Evolutionary conservation across 345 rosid species (phyloP).

Genomic region (Melastoma malabathricum): DNA sequence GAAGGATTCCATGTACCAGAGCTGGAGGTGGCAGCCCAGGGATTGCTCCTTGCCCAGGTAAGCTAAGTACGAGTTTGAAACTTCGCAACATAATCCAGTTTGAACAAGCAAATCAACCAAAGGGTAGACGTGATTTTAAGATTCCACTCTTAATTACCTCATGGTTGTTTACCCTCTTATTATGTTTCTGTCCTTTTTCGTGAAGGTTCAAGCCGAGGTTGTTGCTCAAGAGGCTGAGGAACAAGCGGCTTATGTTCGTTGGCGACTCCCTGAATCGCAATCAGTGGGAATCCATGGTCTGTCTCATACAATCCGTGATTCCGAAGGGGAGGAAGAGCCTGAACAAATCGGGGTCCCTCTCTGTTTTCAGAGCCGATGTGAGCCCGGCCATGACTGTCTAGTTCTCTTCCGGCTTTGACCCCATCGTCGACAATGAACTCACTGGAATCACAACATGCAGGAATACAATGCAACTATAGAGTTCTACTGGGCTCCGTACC

Average conservation of each 20-base stretch:
- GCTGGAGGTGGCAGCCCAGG: constrained; percentile 94
- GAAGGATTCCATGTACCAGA: constrained; percentile 66
- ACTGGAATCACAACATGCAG: constrained; percentile 15
- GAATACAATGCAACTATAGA: constrained; percentile 88
- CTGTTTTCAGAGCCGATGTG: constrained; percentile 69
- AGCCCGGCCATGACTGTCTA: background rate
- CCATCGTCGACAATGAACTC: background rate
- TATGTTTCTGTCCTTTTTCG: no score
- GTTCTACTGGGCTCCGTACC: constrained; percentile 93
- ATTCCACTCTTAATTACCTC: no score
- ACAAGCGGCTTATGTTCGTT: constrained; percentile 91
- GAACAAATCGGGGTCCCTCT: constrained; percentile 46
- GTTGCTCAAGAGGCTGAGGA: constrained; percentile 65
- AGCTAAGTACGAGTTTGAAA: background rate
- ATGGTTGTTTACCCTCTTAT: no score
- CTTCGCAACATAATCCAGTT: no score
- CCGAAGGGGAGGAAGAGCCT: constrained; percentile 54
- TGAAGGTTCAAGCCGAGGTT: no score
- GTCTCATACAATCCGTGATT: constrained; percentile 67
- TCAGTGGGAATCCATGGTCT: constrained; percentile 97
- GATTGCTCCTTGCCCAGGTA: constrained; percentile 80
- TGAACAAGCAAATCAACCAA: no score
- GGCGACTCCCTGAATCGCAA: constrained; percentile 94
- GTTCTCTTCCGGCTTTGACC: no score
- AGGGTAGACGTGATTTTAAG: constrained; percentile 11